Base-by-base conservation (phyloP, 352 stramenopile genomes). In the Phytophthora pseudosyringae region DNA sequence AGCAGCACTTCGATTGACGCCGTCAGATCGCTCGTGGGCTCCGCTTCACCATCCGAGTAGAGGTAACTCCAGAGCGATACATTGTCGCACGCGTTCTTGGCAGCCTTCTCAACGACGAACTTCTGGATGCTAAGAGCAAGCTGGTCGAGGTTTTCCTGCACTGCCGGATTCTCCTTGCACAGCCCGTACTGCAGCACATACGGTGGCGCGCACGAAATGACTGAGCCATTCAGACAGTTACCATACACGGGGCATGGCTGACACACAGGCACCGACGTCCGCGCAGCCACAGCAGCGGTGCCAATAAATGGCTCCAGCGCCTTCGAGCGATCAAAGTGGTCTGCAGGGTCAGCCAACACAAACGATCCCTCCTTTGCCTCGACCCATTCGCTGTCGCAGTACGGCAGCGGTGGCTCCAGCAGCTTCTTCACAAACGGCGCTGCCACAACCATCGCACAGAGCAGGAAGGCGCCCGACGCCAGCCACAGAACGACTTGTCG, bases 191-290 rank as follows among this genome's bases (percentile, higher is more conserved):
- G 71, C 9, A 88, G 62, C 28, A 86, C 71, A 29, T 87, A 86
- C 5, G 83, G 76, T 2, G 69, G 47, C 25, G 79, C 38, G 13
- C 83, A 92, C 4, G 74, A 78, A 13, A 80, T 68, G 2, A 90
- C 52, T 4, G 69, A 57, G 9, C 83, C 81, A 51, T 82, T 75
- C 1, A 76, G 59, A 48, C 83, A 92, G 32, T 83, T 82, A 4
- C 77, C 83, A 62, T 82, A 89, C 47, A 89, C 35, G 0, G 83
- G 83, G 38, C 83, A 92, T 13, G 67, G 67, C n/a, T 78, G 83
- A 32, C 83, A 92, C 2, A 36, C 50, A 15, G 52, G 44, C 26
- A 13, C 33, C 3, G 48, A 54, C 9, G n/a, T 10, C 21, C 35
- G 52, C 10, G 43, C 26, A 38, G 53, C 44, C 16, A 75, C 59